These are phyloP conservation scores for Fusarium transvaalense DNA, from an alignment of 2,329 filamentous ascomycete species.

Conservation along the genomic window DNA sequence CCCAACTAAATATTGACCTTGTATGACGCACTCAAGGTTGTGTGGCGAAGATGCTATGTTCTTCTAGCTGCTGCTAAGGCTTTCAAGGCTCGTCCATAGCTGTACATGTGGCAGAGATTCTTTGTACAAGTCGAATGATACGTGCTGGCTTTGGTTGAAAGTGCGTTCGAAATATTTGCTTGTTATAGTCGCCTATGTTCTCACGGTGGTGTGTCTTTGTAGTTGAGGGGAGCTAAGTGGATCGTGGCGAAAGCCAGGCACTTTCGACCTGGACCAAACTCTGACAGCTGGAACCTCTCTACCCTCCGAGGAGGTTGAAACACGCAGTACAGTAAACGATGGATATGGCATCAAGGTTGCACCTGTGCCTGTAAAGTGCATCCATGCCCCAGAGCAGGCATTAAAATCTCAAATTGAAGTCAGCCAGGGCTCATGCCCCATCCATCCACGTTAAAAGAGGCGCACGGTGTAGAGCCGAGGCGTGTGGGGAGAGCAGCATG, in stretches of 20 bases:
- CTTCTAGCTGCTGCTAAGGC: slow-evolving; percentile 2
- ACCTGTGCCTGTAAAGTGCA: background rate
- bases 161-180: slow-evolving; percentile 11
- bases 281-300: slow-evolving; percentile 3
- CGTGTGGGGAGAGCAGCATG: slow-evolving; percentile 22
- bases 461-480: slow-evolving; percentile 2
- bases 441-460: slow-evolving; percentile 15
- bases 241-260: slow-evolving; percentile 16
- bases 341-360: slow-evolving; percentile 9
- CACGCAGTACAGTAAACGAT: background rate
- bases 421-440: slow-evolving; percentile 8
- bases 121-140: slow-evolving; percentile 6
- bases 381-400: background rate
- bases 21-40: slow-evolving; percentile 31
- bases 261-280: background rate
- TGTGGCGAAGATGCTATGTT: slow-evolving; percentile 10
- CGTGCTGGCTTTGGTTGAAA: background rate
- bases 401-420: background rate
- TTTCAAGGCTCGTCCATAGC: background rate
- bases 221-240: slow-evolving; percentile 17
- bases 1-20: slow-evolving; percentile 26
- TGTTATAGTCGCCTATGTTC: slow-evolving; percentile 12
- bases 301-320: slow-evolving; percentile 14
- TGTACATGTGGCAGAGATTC: slow-evolving; percentile 4
- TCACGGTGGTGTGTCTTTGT: slow-evolving; percentile 36